Evolutionary conservation across 2,329 filamentous ascomycete species (phyloP), one percentile per base, ranked within the genome.

Genomic region (Monilinia aucupariae): DNA sequence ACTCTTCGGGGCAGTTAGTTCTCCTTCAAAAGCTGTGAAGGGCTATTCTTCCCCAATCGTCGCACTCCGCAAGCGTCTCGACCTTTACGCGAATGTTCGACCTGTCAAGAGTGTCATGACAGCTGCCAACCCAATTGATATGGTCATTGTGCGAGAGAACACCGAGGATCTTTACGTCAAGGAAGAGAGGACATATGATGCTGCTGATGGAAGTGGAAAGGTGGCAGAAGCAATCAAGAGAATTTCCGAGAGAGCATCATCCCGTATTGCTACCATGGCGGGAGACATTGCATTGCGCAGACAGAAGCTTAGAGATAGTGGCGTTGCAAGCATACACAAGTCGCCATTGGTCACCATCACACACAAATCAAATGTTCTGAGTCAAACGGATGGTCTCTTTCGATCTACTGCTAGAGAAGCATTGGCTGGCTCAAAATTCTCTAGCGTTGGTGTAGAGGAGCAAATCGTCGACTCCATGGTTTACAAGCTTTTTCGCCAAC

Each of bases 401-500:
- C 88, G 94, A 70, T 81, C 88, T 70, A 89, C 90, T 5, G 85
- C 90, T 20, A 87, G 90, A 69, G 81, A 82, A 37, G 91, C 90
- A 4, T 86, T 97, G 10, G 82, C 85, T 34, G 81, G 82, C 59
- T 70, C 82, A 15, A 82, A 80, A 68, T 97, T 90, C 79, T 77
- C 78, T 65, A 77, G 76, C 58, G 80, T 96, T 61, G 78, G 79
- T 49, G 82, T 97, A 61, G 94, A 97, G 78, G 94, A 97, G 82
- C 94, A 99, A 80, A 99, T 99, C 71, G 93, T 99, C 67, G 94
- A 99, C 79, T 93, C 89, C 66, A 99, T 99, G 94, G 92, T 97
- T 64, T 97, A 97, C 85, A 97, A 97, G 82, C 89, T 99, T 63
- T 97, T 97, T 86, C 91, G 93, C 66, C 91, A 97, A 78, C 94